phyloP scores from a whole-genome alignment of 2,329 filamentous ascomycete species.

The Hypoxylon sp. region DNA sequence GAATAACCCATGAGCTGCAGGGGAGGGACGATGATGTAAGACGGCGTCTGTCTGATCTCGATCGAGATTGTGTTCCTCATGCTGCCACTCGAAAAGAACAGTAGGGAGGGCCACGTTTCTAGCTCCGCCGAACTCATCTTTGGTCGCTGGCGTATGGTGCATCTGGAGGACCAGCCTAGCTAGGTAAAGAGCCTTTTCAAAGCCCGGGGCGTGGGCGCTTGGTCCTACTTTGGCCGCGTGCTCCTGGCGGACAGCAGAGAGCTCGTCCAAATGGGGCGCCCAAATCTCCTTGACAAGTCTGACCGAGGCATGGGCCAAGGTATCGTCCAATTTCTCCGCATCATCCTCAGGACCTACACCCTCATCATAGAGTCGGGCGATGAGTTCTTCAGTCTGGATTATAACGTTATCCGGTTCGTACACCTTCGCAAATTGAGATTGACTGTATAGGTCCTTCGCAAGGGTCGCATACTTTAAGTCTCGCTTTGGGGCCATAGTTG shows the following conservation, averaged over 20 bases:
- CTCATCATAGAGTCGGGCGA: slow-evolving; percentile 75
- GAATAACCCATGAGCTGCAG: slow-evolving; percentile 81
- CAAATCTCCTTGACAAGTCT: slow-evolving; percentile 68
- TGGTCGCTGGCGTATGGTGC: slow-evolving; percentile 73
- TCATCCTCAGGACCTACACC: slow-evolving; percentile 71
- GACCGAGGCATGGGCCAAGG: slow-evolving; percentile 67
- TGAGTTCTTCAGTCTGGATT: slow-evolving; percentile 79
- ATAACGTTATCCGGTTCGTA: slow-evolving; percentile 80
- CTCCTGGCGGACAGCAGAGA: slow-evolving; percentile 66
- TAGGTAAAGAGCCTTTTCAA: slow-evolving; percentile 84
- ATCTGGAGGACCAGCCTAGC: slow-evolving; percentile 83
- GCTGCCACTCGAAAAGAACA: slow-evolving; percentile 86
- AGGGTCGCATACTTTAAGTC: slow-evolving; percentile 78
- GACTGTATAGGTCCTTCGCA: slow-evolving; percentile 77
- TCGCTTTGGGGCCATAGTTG: slow-evolving; percentile 59
- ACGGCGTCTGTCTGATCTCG: slow-evolving; percentile 76
- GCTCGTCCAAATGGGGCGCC: slow-evolving; percentile 66
- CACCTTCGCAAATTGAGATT: slow-evolving; percentile 71
- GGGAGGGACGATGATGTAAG: slow-evolving; percentile 75
- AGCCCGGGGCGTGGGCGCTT: slow-evolving; percentile 71
- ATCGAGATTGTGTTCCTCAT: slow-evolving; percentile 80
- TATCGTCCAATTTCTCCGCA: slow-evolving; percentile 68
- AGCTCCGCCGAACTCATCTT: slow-evolving; percentile 57
- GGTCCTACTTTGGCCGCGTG: slow-evolving; percentile 75
- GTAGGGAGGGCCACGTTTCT: slow-evolving; percentile 74